phyloP scores from a whole-genome alignment of 805 yeast species.

The Isabelozyma rhagii region DNA sequence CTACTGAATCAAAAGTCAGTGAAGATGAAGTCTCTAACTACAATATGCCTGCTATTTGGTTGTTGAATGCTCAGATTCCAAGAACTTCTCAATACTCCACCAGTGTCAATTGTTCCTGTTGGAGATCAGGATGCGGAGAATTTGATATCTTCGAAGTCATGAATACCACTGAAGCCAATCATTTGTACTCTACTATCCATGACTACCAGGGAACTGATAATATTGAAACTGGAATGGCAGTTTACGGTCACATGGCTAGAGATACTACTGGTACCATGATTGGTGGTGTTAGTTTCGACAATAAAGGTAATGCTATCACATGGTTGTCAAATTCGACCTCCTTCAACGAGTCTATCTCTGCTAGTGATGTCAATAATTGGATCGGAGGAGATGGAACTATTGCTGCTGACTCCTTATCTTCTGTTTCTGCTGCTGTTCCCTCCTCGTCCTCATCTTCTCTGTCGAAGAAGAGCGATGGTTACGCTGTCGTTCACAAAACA shows the following conservation, averaged over 20 bases:
- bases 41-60: slow-evolving; percentile 77
- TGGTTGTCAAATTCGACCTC: slow-evolving; percentile 55
- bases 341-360: slow-evolving; percentile 45
- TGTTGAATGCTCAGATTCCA: slow-evolving; percentile 68
- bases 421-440: slow-evolving; percentile 19
- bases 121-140: slow-evolving; percentile 80
- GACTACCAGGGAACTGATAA: slow-evolving; percentile 71
- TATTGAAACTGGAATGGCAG: slow-evolving; percentile 58
- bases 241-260: slow-evolving; percentile 56
- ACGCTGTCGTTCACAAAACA: background rate
- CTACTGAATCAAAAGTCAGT: slow-evolving; percentile 43
- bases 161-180: slow-evolving; percentile 54
- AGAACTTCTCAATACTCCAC: slow-evolving; percentile 70
- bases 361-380: slow-evolving; percentile 45
- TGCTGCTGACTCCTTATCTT: slow-evolving; percentile 18
- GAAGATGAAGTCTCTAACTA: slow-evolving; percentile 31
- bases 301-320: slow-evolving; percentile 57
- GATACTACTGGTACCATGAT: slow-evolving; percentile 48
- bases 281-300: slow-evolving; percentile 72
- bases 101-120: slow-evolving; percentile 65
- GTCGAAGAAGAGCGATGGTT: slow-evolving; percentile 22
- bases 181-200: slow-evolving; percentile 67
- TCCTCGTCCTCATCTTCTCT: slow-evolving; percentile 10
- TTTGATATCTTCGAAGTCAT: slow-evolving; percentile 73
- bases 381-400: slow-evolving; percentile 35